These are phyloP conservation scores for Paramecium primaurelia DNA, from an alignment of 73 alveolate species.

Conservation along the genomic window DNA sequence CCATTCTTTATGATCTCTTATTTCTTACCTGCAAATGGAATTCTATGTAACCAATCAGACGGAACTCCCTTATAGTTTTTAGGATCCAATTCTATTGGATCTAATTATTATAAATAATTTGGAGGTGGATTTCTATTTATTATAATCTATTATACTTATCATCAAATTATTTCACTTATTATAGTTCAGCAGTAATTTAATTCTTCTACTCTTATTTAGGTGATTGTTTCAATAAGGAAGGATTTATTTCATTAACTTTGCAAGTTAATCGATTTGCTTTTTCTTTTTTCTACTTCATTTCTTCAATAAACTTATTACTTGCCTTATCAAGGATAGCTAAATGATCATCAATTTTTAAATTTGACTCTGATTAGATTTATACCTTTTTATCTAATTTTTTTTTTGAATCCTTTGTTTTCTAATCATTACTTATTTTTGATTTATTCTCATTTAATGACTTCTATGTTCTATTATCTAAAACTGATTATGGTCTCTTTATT, in stretches of 20 bases:
- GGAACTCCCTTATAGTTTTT: slow-evolving; percentile 60
- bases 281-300: slow-evolving; percentile 15
- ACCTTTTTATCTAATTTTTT: neutral
- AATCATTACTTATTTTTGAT: neutral
- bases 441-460: neutral
- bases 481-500: slow-evolving; percentile 24
- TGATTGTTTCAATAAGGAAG: neutral
- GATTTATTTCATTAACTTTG: slow-evolving; percentile 50
- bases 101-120: slow-evolving; percentile 37
- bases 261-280: slow-evolving; percentile 42
- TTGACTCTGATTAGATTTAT: neutral
- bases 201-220: neutral
- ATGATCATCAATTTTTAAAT: neutral
- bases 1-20: neutral
- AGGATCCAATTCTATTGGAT: slow-evolving; percentile 58
- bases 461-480: neutral
- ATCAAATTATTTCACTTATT: slow-evolving; percentile 10
- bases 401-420: neutral
- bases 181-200: neutral
- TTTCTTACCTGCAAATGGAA: slow-evolving; percentile 63
- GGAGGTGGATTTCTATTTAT: slow-evolving; percentile 56
- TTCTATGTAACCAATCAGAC: slow-evolving; percentile 62
- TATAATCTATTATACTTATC: slow-evolving; percentile 1
- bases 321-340: slow-evolving; percentile 46
- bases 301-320: neutral